These are phyloP conservation scores for Candida ficus DNA, from an alignment of 805 yeast genomes.

Conservation along the genomic window DNA sequence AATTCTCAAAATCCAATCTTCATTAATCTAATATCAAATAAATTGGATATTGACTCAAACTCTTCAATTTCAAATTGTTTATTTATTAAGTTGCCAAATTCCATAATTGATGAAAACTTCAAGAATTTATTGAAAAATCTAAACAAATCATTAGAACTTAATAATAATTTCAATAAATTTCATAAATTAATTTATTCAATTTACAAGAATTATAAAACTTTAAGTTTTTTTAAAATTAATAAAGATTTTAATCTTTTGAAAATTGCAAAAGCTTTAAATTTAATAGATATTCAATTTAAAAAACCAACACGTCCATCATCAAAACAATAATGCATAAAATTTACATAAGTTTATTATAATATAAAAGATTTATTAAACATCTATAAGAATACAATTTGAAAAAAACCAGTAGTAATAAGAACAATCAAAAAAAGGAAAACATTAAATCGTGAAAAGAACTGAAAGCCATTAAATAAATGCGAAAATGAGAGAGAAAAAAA, in stretches of 20 bases:
- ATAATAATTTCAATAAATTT: neutral
- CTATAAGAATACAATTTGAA: neutral
- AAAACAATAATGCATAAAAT: too few relatives aligned
- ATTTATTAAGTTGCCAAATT: neutral
- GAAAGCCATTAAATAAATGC: neutral
- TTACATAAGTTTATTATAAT: neutral
- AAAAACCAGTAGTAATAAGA: neutral
- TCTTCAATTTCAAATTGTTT: conserved; percentile 1
- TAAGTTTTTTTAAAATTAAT: conserved; percentile 1
- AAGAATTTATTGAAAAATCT: neutral
- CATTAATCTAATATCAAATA: conserved; percentile 1
- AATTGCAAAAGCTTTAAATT: conserved; percentile 1
- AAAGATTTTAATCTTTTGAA: neutral
- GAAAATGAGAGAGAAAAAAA: neutral
- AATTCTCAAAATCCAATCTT: neutral
- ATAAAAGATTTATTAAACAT: too few relatives aligned
- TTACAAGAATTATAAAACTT: neutral
- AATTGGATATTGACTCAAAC: neutral
- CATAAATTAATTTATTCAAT: neutral
- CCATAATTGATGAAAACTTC: conserved; percentile 1
- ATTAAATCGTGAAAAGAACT: neutral
- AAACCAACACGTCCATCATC: too few relatives aligned
- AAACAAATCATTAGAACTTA: neutral
- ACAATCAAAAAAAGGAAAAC: neutral
- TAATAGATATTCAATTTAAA: neutral